Conservation (phyloP, 106 monocot genomes). For the Phalaenopsis equestris region DNA sequence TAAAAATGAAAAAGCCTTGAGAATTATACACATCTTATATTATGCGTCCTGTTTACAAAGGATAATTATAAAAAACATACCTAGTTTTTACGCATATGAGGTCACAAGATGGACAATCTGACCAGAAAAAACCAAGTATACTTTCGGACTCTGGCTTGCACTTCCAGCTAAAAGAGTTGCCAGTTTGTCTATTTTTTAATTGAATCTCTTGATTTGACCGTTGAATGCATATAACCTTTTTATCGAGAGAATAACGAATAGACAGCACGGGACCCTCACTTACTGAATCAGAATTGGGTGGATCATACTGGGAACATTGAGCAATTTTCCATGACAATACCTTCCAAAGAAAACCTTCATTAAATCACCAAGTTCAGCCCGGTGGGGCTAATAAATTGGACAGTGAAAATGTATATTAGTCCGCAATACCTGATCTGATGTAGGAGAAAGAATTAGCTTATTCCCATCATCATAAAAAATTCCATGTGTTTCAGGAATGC, state of each 20-base stretch:
- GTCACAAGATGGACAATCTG: constrained; percentile 87
- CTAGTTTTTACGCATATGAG: constrained; percentile 81
- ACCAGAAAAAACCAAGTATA: constrained; percentile 95
- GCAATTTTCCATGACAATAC: constrained; percentile 88
- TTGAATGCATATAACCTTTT: constrained; percentile 77
- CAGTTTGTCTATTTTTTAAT: constrained; percentile 81
- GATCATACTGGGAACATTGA: constrained; percentile 35
- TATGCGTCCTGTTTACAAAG: neutral
- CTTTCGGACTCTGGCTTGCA: constrained; percentile 68
- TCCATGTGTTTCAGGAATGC: constrained; percentile 87
- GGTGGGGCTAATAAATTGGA: neutral
- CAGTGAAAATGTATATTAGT: neutral
- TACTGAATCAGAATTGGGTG: constrained; percentile 80
- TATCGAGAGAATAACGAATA: constrained; percentile 80
- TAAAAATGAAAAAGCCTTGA: neutral
- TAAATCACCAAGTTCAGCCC: constrained; percentile 1
- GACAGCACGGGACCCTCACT: constrained; percentile 70
- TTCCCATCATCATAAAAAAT: constrained; percentile 94
- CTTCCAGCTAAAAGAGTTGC: constrained; percentile 48
- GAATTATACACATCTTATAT: neutral
- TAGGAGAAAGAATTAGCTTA: constrained; percentile 84
- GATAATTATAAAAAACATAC: constrained; percentile 14
- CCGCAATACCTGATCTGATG: constrained; percentile 73
- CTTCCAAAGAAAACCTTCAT: constrained; percentile 28
- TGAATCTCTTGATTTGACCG: constrained; percentile 78